Evolutionary conservation across 2,329 filamentous ascomycete genomes (phyloP), one percentile per base, ranked within the genome.

Genomic region (Neonectria faginata): DNA sequence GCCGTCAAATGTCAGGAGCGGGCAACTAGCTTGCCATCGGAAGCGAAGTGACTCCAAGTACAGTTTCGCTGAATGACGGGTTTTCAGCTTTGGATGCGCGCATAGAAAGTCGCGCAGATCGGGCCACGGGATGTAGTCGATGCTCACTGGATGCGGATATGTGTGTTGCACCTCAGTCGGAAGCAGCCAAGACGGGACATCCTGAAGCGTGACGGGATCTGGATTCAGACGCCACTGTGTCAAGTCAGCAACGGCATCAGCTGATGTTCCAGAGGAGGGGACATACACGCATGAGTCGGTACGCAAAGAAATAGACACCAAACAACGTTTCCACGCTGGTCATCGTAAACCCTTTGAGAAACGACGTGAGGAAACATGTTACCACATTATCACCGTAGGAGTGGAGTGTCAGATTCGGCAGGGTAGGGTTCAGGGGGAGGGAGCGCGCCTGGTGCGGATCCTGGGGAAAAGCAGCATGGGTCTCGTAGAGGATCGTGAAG

Each of bases 61-160:
- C 25, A 73, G 65, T 33, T 70, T 71, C 18, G 70, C 69, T 0
- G 70, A 71, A 42, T 73, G 71, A 5, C 70, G 59, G 1, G 64
- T 65, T 53, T 72, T 64, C 18, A 63, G 50, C 25, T 66, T 60
- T 33, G 66, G 67, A 52, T 70, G 65, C 8, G 63, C 64, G 14
- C 70, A 73, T 6, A 73, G 59, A 54, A 62, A 72, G 39, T 73
- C 67, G 20, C 71, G 68, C 16, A 73, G 60, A 12, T 64, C 65
- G n/a, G 70, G 71, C 71, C 71, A 73, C 3, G 70, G 70, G 36
- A 73, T 70, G 55, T 69, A 73, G 39, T 73, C 71, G 7, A 73
- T 69, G 60, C 67, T 70, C 36, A 73, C 59, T 16, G 70, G 70
- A 53, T 73, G 71, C 6, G 69, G 62, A 50, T 64, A 62, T 3